A percentile compares a stretch with the other conserved stretches of the same genome.
Conservation (phyloP, 2,329 filamentous ascomycete genomes). For the Cercospora brassicicola region DNA sequence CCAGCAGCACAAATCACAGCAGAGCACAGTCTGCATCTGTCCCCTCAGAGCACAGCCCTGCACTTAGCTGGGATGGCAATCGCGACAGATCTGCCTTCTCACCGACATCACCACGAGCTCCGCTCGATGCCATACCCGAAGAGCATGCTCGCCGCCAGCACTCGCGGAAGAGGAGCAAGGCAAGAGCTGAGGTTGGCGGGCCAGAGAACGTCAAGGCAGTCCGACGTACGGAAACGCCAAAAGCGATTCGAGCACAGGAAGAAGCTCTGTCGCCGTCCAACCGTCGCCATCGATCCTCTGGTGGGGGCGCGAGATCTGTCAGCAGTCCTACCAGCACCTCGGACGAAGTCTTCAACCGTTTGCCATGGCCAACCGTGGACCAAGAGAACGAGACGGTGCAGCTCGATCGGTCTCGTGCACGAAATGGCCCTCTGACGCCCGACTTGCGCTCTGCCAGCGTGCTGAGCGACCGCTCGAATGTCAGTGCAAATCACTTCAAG, state of each 20-base stretch:
- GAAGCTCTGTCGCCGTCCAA: slow-evolving; percentile 22
- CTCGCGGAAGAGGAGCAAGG: slow-evolving; percentile 44
- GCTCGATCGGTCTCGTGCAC: slow-evolving; percentile 43
- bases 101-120: slow-evolving; percentile 32
- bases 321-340: slow-evolving; percentile 38
- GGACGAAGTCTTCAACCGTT: slow-evolving; percentile 35
- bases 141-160: slow-evolving; percentile 26
- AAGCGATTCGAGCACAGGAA: slow-evolving; percentile 42
- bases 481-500: slow-evolving; percentile 43
- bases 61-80: not conserved
- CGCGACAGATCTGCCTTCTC: slow-evolving; percentile 23
- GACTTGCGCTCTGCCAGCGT: slow-evolving; percentile 45
- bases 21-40: slow-evolving; percentile 4
- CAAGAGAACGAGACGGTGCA: slow-evolving; percentile 50
- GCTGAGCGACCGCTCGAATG: slow-evolving; percentile 47
- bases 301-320: slow-evolving; percentile 16
- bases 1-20: slow-evolving; percentile 1
- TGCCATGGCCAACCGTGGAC: slow-evolving; percentile 45
- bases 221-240: slow-evolving; percentile 45
- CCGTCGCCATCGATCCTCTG: slow-evolving; percentile 10
- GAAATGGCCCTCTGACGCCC: slow-evolving; percentile 28
- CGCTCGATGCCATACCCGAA: slow-evolving; percentile 50
- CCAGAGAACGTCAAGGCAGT: slow-evolving; percentile 47
- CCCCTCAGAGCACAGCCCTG: slow-evolving; percentile 9
- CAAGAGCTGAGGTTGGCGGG: slow-evolving; percentile 45